phyloP scores from a whole-genome alignment of 371 early-diverging fungal species.

The Saksenaea oblongispora region DNA sequence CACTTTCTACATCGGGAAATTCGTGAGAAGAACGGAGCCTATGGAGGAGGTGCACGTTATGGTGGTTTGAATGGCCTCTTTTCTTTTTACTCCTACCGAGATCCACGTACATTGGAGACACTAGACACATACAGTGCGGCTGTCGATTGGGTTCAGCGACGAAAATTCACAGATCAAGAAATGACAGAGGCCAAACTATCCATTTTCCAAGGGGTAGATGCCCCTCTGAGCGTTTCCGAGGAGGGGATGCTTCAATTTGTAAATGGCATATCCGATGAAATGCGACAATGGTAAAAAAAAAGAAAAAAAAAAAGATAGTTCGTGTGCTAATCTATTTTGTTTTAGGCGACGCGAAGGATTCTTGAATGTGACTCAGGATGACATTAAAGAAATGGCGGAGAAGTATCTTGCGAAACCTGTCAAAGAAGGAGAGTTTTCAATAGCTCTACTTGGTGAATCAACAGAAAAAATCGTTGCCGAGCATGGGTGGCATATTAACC shows the following conservation, averaged over 20 bases:
- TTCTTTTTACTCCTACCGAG: slow-evolving; percentile 92
- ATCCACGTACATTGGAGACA: slow-evolving; percentile 81
- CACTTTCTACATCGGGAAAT: slow-evolving; percentile 91
- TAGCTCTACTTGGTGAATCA: slow-evolving; percentile 47
- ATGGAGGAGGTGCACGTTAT: slow-evolving; percentile 89
- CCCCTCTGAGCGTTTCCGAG: slow-evolving; percentile 80
- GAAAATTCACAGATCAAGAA: slow-evolving; percentile 61
- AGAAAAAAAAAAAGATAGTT: neutral
- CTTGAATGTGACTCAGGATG: slow-evolving; percentile 67
- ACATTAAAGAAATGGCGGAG: slow-evolving; percentile 73
- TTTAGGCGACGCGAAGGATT: slow-evolving; percentile 76
- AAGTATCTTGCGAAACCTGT: slow-evolving; percentile 58
- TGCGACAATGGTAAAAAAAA: slow-evolving; percentile 73
- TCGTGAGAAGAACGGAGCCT: slow-evolving; percentile 96
- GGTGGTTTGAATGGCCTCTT: slow-evolving; percentile 77
- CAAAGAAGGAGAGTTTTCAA: slow-evolving; percentile 22
- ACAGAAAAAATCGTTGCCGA: slow-evolving; percentile 32
- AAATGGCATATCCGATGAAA: slow-evolving; percentile 80
- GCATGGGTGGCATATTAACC: slow-evolving; percentile 38
- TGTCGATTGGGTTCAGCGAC: slow-evolving; percentile 67
- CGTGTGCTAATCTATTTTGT: neutral
- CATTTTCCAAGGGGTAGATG: slow-evolving; percentile 82
- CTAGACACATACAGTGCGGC: slow-evolving; percentile 68
- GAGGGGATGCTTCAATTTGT: slow-evolving; percentile 85
- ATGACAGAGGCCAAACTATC: slow-evolving; percentile 92